Evolutionary conservation across 2,329 filamentous ascomycete genomes (phyloP).

Genomic region (Ascochyta viciae-villosae): DNA sequence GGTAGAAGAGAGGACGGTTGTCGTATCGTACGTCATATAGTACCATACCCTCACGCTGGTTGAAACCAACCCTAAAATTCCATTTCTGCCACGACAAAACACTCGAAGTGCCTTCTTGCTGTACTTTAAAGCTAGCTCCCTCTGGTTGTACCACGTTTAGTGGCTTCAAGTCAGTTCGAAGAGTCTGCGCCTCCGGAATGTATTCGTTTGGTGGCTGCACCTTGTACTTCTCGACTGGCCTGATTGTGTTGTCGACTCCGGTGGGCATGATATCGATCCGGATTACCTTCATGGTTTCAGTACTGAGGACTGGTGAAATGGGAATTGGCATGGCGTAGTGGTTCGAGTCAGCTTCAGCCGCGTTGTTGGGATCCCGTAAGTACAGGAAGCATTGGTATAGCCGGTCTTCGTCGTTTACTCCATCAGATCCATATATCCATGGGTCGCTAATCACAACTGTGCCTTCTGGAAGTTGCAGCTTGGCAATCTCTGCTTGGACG

Average conservation of each 20-base stretch:
- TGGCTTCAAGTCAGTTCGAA: constrained; percentile 69
- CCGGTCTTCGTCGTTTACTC: constrained; percentile 56
- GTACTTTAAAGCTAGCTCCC: constrained; percentile 66
- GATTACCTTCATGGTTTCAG: constrained; percentile 67
- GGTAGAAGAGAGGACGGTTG: constrained; percentile 70
- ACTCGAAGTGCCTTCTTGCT: constrained; percentile 60
- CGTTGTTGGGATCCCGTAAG: constrained; percentile 67
- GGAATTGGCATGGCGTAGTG: constrained; percentile 72
- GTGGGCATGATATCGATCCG: constrained; percentile 75
- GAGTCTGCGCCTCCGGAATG: constrained; percentile 66
- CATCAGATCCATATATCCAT: constrained; percentile 72
- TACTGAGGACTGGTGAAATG: constrained; percentile 72
- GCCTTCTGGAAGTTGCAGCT: constrained; percentile 64
- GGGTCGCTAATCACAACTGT: constrained; percentile 65
- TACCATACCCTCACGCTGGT: constrained; percentile 72
- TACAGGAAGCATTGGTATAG: constrained; percentile 72
- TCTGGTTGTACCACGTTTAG: constrained; percentile 70
- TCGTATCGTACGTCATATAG: constrained; percentile 72
- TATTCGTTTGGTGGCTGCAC: constrained; percentile 69
- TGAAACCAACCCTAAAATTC: constrained; percentile 73
- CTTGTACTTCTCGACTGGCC: constrained; percentile 64
- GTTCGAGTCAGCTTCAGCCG: constrained; percentile 67
- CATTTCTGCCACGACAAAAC: constrained; percentile 73
- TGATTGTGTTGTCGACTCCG: constrained; percentile 66
- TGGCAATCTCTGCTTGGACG: constrained; percentile 66